These are phyloP conservation scores for bread wheat (Triticum aestivum) DNA, from an alignment of 176 grass and related monocot species.

Conservation along the genomic window DNA sequence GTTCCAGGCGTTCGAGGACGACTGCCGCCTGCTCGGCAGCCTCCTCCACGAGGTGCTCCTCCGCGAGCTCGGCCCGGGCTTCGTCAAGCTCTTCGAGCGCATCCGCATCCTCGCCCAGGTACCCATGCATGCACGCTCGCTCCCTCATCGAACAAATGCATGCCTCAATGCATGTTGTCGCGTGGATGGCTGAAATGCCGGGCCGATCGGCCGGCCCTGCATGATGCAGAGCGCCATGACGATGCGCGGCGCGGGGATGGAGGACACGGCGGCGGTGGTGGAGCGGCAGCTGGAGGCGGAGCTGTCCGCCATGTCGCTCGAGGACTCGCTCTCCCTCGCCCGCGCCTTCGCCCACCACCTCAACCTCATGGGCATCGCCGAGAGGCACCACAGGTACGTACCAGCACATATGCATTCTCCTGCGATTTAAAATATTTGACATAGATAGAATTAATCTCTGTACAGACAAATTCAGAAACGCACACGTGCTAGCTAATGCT, in stretches of 20 bases:
- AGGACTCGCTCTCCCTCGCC: slow-evolving; percentile 69
- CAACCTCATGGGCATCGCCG: slow-evolving; percentile 83
- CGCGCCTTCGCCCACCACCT: slow-evolving; percentile 94
- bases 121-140: neutral
- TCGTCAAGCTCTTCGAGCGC: slow-evolving; percentile 80
- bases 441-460: neutral
- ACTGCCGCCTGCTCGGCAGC: slow-evolving; percentile 87
- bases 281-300: slow-evolving; percentile 76
- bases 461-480: neutral
- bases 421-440: neutral
- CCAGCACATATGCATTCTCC: neutral
- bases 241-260: slow-evolving; percentile 76
- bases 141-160: neutral
- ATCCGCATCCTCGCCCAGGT: slow-evolving; percentile 84
- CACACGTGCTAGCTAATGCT: neutral
- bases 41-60: slow-evolving; percentile 88
- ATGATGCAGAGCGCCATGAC: slow-evolving; percentile 61
- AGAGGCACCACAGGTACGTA: slow-evolving; percentile 66
- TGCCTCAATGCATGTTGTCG: neutral
- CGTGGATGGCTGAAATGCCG: neutral
- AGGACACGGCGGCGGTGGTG: slow-evolving; percentile 62
- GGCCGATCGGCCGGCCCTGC: neutral
- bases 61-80: slow-evolving; percentile 77
- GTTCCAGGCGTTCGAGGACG: slow-evolving; percentile 93
- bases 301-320: slow-evolving; percentile 70